Evolutionary conservation across 257 asterid species (phyloP), one percentile per base, ranked within the genome.

Genomic region (Ocimum tenuiflorum): DNA sequence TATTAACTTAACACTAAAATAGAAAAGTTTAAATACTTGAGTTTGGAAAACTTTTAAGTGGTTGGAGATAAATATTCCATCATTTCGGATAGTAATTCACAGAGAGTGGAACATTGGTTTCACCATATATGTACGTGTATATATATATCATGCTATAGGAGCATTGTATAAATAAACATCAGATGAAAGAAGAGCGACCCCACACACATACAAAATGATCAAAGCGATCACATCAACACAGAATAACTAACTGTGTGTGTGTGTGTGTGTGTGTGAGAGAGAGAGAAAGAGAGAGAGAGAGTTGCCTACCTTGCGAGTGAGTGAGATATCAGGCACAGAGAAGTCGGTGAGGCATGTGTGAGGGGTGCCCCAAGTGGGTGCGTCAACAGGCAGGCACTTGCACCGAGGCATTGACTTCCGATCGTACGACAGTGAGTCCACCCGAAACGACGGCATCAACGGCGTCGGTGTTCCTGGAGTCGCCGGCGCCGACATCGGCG

Each of bases 321-420:
- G 95, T 0, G 98, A 88, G 79, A 85, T 80, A 53, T 91, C 89
- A 6, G 91, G 83, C 4, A 65, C 83, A 1, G 92, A 80, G 75
- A 89, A 81, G 53, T 82, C 81, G 19, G 82, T 15, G 73, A 88
- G 77, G 81, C 96, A 91, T 39, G 87, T 79, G 80, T 86, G 95
- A 17, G 96, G 82, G 18, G 95, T 70, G 4, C 91, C 97, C 89
- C 88, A 91, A 6, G 87, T 70, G 0, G 96, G 78, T 24, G 79
- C 90, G 38, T 77, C 85, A 22, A 91, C 2, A 0, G 98, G 98
- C 60, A 91, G 65, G 79, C 98, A 91, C 86, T 80, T 85, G 85
- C 98, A 86, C 55, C 95, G 85, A 31, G 95, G 91, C 98, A 86
- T 88, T 69, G 96, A 88, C 87, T 85, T 88, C 55, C 98, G 87